Conservation (phyloP, 1,284 basidiomycete genomes). For the Xerocomus nothofagi region DNA sequence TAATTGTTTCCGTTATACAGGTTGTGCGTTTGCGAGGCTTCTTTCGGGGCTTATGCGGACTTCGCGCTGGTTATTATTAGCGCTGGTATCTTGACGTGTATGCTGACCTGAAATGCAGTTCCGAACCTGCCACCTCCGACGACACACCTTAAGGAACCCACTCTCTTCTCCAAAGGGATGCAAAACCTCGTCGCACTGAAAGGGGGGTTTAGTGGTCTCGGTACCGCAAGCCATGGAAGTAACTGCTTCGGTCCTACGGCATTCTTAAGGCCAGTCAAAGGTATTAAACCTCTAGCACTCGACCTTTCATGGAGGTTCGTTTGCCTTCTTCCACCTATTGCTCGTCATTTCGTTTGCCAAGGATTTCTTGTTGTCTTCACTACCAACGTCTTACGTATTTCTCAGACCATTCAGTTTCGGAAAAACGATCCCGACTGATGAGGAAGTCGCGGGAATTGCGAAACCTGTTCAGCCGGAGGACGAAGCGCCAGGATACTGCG, state of each 20-base stretch:
- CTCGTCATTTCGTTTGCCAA: not conserved
- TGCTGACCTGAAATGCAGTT: conserved; percentile 41
- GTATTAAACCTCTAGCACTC: conserved; percentile 56
- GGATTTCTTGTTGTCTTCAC: not conserved
- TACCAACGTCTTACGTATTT: conserved; percentile 6
- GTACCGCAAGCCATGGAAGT: not conserved
- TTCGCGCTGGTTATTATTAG: conserved; percentile 22
- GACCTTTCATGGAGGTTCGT: conserved; percentile 69
- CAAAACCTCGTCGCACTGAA: conserved; percentile 31
- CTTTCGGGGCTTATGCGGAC: conserved; percentile 28
- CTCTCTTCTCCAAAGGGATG: conserved; percentile 39
- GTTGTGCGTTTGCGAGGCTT: conserved; percentile 12
- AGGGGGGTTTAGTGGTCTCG: conserved; percentile 6
- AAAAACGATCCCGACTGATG: conserved; percentile 46
- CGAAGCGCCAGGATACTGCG: conserved; percentile 17
- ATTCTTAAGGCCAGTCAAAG: conserved; percentile 56
- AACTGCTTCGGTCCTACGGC: conserved; percentile 11
- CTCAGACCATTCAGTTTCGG: conserved; percentile 46
- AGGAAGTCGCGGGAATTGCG: conserved; percentile 41
- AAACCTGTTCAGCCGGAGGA: conserved; percentile 32
- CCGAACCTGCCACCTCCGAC: conserved; percentile 54
- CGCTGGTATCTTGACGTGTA: conserved; percentile 14
- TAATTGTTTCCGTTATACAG: conserved; percentile 9
- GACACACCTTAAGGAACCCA: conserved; percentile 34
- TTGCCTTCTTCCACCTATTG: conserved; percentile 6